Evolutionary conservation across 495 filamentous ascomycete genomes (phyloP).

Genomic region (Xylaria flabelliformis): DNA sequence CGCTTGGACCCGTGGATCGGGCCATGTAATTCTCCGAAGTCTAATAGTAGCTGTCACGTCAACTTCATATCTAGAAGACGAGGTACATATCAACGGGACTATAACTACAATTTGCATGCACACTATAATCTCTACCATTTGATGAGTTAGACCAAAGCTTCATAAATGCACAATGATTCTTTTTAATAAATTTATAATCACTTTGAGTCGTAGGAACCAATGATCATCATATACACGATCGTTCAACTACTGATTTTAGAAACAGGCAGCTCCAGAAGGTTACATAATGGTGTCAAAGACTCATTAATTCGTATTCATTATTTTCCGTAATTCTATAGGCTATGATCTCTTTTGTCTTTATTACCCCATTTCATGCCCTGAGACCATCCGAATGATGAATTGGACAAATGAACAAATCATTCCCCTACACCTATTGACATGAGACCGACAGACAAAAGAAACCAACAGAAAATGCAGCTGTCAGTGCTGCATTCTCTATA

Average conservation of each 20-base stretch:
- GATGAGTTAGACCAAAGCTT: neutral
- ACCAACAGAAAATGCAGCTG: conserved; percentile 17
- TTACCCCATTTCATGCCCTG: conserved; percentile 18
- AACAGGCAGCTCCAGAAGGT: neutral
- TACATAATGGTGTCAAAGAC: conserved; percentile 4
- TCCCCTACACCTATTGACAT: conserved; percentile 21
- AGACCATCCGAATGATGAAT: conserved; percentile 15
- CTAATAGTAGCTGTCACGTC: neutral
- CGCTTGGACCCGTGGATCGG: neutral
- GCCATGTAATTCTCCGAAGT: neutral
- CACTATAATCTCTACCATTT: neutral
- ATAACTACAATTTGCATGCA: neutral
- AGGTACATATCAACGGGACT: neutral
- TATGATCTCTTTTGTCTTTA: conserved; percentile 23
- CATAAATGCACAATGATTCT: neutral
- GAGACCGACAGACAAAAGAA: conserved; percentile 17
- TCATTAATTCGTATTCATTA: conserved; percentile 45
- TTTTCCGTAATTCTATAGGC: conserved; percentile 42
- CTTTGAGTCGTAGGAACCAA: neutral
- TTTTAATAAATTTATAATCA: neutral
- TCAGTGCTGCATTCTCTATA: conserved; percentile 7
- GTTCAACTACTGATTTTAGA: neutral
- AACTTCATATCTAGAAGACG: neutral
- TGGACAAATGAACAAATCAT: conserved; percentile 23
- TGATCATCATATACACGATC: neutral